Conservation (phyloP, 1,139 yeast genomes). For the Pichia norvegensis region DNA sequence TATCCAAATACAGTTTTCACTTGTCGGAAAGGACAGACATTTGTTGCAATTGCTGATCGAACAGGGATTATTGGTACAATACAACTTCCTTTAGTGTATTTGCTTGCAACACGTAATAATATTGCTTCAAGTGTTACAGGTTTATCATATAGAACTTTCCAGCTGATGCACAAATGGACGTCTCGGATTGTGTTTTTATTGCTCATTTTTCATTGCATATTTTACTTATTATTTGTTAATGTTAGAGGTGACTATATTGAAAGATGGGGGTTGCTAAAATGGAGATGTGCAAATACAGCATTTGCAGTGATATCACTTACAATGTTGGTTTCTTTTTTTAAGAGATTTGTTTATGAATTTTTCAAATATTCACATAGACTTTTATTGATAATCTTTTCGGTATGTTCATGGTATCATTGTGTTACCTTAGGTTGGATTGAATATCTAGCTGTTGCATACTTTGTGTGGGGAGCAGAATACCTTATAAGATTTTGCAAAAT, state of each 20-base stretch:
- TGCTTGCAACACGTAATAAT: constrained; percentile 62
- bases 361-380: constrained; percentile 38
- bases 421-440: constrained; percentile 45
- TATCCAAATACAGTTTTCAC: constrained; percentile 27
- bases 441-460: constrained; percentile 32
- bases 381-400: constrained; percentile 35
- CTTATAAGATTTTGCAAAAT: constrained; percentile 31
- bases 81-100: constrained; percentile 46
- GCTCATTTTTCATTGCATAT: constrained; percentile 35
- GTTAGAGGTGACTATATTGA: constrained; percentile 35
- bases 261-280: constrained; percentile 36
- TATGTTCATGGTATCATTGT: constrained; percentile 43
- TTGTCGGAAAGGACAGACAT: constrained; percentile 24
- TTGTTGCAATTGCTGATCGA: constrained; percentile 48
- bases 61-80: constrained; percentile 51
- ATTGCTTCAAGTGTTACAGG: constrained; percentile 49
- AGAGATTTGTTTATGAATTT: constrained; percentile 39
- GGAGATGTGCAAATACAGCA: constrained; percentile 34
- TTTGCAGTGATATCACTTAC: constrained; percentile 28
- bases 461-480: constrained; percentile 38
- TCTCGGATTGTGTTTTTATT: constrained; percentile 41
- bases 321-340: constrained; percentile 27
- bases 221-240: constrained; percentile 31
- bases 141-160: constrained; percentile 52
- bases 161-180: constrained; percentile 53